These are phyloP conservation scores for Saprolegnia parasitica DNA, from an alignment of 352 stramenopile species.

Conservation along the genomic window DNA sequence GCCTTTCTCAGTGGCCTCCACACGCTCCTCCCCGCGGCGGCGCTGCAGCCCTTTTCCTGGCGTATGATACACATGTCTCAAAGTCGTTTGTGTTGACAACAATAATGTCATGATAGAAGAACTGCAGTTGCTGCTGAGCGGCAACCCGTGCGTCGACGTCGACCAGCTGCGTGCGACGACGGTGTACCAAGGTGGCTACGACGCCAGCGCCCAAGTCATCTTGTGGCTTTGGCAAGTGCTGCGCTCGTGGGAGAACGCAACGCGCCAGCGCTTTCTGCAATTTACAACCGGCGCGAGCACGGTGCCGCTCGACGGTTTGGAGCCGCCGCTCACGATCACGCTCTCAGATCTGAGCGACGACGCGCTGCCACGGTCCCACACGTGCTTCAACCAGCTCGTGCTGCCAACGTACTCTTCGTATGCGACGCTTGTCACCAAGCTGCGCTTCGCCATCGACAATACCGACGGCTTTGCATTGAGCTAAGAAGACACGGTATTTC, in stretches of 20 bases:
- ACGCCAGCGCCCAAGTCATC: constrained; percentile 63
- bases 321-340: constrained; percentile 82
- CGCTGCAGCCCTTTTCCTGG: constrained; percentile 48
- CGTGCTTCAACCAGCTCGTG: constrained; percentile 88
- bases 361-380: constrained; percentile 71
- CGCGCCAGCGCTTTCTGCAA: constrained; percentile 65
- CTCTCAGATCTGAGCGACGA: constrained; percentile 65
- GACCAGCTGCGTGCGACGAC: constrained; percentile 76
- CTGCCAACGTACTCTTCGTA: constrained; percentile 73
- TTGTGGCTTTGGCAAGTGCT: constrained; percentile 84
- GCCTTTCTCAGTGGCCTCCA: constrained; percentile 49
- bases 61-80: background rate
- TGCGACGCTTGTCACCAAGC: constrained; percentile 58
- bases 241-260: constrained; percentile 54
- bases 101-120: constrained; percentile 30
- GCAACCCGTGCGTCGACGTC: constrained; percentile 64
- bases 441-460: constrained; percentile 75
- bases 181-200: constrained; percentile 80
- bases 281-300: constrained; percentile 83
- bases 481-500: constrained; percentile 30
- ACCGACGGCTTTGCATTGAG: constrained; percentile 77
- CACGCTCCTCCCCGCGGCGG: constrained; percentile 42
- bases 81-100: background rate
- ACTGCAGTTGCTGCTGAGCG: constrained; percentile 49
- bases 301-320: constrained; percentile 78